A percentile compares a stretch with the other conserved stretches of the same genome.
phyloP scores from a whole-genome alignment of 768 basidiomycete species.

The Termitomyces sp. region DNA sequence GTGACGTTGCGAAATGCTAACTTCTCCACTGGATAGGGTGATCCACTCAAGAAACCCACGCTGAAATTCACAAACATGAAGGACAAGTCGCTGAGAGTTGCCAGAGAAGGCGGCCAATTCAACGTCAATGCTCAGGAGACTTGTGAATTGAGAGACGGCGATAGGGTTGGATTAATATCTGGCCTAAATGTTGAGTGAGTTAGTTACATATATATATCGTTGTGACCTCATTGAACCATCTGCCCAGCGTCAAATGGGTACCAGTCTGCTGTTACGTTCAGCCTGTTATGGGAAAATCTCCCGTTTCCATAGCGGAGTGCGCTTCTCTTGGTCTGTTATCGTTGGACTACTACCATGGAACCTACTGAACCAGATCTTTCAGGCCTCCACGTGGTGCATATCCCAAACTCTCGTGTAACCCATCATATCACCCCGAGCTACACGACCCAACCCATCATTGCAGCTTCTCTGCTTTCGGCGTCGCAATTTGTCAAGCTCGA shows the following conservation, averaged over 20 bases:
- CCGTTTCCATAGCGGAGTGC: slow-evolving; percentile 36
- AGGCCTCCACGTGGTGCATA: slow-evolving; percentile 55
- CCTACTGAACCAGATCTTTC: neutral
- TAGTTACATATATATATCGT: neutral
- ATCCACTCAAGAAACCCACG: slow-evolving; percentile 42
- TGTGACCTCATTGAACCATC: neutral
- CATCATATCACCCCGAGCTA: slow-evolving; percentile 59
- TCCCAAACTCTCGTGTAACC: slow-evolving; percentile 41
- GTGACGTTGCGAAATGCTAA: neutral
- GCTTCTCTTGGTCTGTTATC: slow-evolving; percentile 44
- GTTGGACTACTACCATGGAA: neutral
- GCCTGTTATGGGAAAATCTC: slow-evolving; percentile 26
- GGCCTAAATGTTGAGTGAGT: slow-evolving; percentile 43
- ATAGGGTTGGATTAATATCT: slow-evolving; percentile 40
- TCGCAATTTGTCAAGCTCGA: slow-evolving; percentile 57
- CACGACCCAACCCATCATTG: slow-evolving; percentile 40
- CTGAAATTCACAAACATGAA: slow-evolving; percentile 43
- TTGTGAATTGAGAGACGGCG: slow-evolving; percentile 47
- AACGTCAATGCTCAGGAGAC: slow-evolving; percentile 31
- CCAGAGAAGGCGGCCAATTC: slow-evolving; percentile 27
- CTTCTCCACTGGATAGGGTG: slow-evolving; percentile 28
- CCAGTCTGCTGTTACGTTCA: slow-evolving; percentile 44
- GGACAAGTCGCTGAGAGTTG: slow-evolving; percentile 38
- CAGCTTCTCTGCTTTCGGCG: slow-evolving; percentile 53
- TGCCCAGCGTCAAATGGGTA: slow-evolving; percentile 38